phyloP scores from a whole-genome alignment of 768 basidiomycete species.

The Paxillus involutus region DNA sequence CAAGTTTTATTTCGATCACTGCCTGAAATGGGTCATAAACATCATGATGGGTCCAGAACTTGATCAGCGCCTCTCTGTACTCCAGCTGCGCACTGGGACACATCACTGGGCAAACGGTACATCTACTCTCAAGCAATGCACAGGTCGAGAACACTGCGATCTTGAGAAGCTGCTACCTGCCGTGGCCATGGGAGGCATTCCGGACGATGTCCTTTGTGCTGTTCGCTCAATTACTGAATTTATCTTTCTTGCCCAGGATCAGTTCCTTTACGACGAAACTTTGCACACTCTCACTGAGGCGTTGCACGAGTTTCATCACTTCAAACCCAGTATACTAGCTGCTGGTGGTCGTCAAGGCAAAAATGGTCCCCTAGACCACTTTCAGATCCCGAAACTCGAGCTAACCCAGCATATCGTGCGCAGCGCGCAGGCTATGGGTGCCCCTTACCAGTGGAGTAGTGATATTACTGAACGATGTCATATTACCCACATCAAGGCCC shows the following conservation, averaged over 20 bases:
- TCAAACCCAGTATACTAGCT: too few relatives aligned
- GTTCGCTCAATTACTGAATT: constrained; percentile 39
- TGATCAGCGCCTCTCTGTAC: constrained; percentile 21
- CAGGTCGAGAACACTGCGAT: constrained; percentile 4
- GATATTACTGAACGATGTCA: constrained; percentile 13
- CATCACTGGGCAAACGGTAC: constrained; percentile 2
- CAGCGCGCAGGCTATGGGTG: constrained; percentile 30
- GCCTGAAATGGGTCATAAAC: background rate
- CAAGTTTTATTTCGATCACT: constrained; percentile 28
- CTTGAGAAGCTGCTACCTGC: constrained; percentile 5
- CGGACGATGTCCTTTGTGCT: constrained; percentile 28
- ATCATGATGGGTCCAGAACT: constrained; percentile 23
- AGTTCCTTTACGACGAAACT: too few relatives aligned
- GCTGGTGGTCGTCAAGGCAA: too few relatives aligned
- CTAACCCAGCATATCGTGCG: constrained; percentile 5
- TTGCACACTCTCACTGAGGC: too few relatives aligned
- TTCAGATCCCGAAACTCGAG: too few relatives aligned
- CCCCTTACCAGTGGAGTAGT: constrained; percentile 15
- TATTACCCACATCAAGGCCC: constrained; percentile 1
- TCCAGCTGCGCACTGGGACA: constrained; percentile 15
- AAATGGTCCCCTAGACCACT: too few relatives aligned
- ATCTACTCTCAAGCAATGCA: constrained; percentile 5
- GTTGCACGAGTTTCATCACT: too few relatives aligned
- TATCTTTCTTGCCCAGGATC: constrained; percentile 34
- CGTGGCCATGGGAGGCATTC: too few relatives aligned